These are phyloP conservation scores for Delitschia confertaspora DNA, from an alignment of 495 filamentous ascomycete genomes.

Conservation along the genomic window DNA sequence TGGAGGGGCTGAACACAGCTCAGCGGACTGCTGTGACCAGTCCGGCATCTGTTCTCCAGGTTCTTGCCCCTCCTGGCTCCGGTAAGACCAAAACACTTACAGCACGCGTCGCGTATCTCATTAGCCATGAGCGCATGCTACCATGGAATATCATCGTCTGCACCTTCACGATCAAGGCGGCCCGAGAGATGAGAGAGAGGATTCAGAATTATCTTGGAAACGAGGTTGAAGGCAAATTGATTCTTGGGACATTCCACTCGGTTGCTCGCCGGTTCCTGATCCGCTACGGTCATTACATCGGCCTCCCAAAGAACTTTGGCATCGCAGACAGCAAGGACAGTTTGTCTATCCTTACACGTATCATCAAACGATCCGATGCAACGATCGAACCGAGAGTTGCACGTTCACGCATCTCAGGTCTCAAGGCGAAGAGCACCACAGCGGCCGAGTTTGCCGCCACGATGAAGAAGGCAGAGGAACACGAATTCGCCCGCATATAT, in stretches of 20 bases:
- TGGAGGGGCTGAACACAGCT: slow-evolving; percentile 72
- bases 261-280: slow-evolving; percentile 81
- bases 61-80: slow-evolving; percentile 66
- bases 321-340: slow-evolving; percentile 87
- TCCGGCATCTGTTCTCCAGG: slow-evolving; percentile 68
- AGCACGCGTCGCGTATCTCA: slow-evolving; percentile 87
- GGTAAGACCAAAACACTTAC: slow-evolving; percentile 98
- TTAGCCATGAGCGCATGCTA: slow-evolving; percentile 63
- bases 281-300: slow-evolving; percentile 79
- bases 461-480: slow-evolving; percentile 50
- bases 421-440: slow-evolving; percentile 64
- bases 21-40: slow-evolving; percentile 82
- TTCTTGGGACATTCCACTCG: slow-evolving; percentile 94
- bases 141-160: slow-evolving; percentile 94
- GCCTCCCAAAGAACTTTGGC: slow-evolving; percentile 72
- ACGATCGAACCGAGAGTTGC: slow-evolving; percentile 61
- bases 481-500: slow-evolving; percentile 68
- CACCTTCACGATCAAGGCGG: slow-evolving; percentile 96
- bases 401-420: slow-evolving; percentile 69
- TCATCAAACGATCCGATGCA: slow-evolving; percentile 54
- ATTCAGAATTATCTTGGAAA: slow-evolving; percentile 71
- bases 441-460: slow-evolving; percentile 39
- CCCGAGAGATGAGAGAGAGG: slow-evolving; percentile 88
- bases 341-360: slow-evolving; percentile 65
- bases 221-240: slow-evolving; percentile 64